Base-by-base conservation (phyloP, 352 stramenopile species). In the Globisporangium parvum region DNA sequence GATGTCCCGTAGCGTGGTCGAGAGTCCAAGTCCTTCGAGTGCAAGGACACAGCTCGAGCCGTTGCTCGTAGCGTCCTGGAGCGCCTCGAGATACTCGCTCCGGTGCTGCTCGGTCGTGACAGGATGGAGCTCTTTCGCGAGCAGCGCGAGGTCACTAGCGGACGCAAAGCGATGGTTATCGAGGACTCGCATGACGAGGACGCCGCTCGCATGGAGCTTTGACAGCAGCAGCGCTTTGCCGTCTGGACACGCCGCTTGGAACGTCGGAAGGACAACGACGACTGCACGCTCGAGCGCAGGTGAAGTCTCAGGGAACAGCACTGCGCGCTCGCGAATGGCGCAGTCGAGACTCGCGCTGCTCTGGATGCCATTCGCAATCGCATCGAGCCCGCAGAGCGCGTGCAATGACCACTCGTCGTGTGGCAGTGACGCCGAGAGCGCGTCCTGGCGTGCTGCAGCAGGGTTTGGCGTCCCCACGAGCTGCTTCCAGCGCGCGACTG, bases 391-490 rank as follows among this genome's bases (percentile, higher is more conserved):
- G 39, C 81, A 95, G 1, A 91, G 48, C 12, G 80, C 88, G 24
- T 79, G 79, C 48, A 96, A 65, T 9, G 73, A 74, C 71, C 74
- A 85, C 37, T 85, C 57, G 28, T 80, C 67, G 2, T 70, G 62
- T 18, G 71, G 58, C 0, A 70, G 49, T 2, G 64, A 76, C 11
- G 60, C 57, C 14, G 53, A 63, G 2, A 85, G 57, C 10, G 68
- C 72, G 23, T 80, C 62, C 37, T 84, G 73, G 3, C 79, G 66
- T 1, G 78, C 73, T 2, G 57, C 42, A 0, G 62, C 55, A 0
- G 84, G 75, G 40, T 95, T 70, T 20, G 69, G 77, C 3, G 72
- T 66, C 18, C 88, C 88, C n/a, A 82, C 65, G 5, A 96, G 44
- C 6, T 62, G 44, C 5, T 82, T 77, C 63, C 84, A 80, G 21